These are phyloP conservation scores for Tilletia caries DNA, from an alignment of 1,284 basidiomycete species.

Conservation along the genomic window DNA sequence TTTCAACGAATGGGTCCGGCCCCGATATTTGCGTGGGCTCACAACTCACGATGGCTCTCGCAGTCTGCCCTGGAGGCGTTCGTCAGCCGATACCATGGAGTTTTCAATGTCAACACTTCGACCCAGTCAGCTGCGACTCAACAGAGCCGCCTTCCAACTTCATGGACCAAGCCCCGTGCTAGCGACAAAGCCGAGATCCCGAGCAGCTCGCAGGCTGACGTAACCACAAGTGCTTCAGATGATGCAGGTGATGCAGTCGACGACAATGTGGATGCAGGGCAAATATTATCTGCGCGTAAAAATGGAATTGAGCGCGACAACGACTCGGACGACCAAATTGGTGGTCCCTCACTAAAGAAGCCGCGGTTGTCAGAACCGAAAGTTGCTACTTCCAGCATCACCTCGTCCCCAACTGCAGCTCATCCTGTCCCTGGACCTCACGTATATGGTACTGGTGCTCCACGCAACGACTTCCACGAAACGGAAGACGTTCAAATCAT, in stretches of 20 bases:
- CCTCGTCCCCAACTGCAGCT: too few species aligned
- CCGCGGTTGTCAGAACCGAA: too few species aligned
- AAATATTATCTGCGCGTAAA: too few species aligned
- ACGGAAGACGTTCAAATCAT: background rate
- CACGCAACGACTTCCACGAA: background rate
- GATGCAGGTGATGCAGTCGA: constrained; percentile 23
- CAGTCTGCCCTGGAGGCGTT: constrained; percentile 5
- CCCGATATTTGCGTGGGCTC: too few species aligned
- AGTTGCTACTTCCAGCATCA: too few species aligned
- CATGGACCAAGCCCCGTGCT: background rate
- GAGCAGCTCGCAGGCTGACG: background rate
- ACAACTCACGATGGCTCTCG: background rate
- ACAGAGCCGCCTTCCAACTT: background rate
- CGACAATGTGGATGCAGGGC: constrained; percentile 28
- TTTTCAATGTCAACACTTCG: background rate
- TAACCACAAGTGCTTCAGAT: constrained; percentile 55
- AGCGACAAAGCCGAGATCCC: too few species aligned
- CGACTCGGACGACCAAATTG: background rate
- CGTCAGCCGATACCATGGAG: background rate
- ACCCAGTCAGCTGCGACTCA: background rate
- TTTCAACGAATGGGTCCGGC: too few species aligned
- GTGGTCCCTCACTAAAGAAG: too few species aligned
- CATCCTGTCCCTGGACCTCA: too few species aligned
- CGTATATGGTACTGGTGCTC: too few species aligned
- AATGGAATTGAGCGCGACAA: too few species aligned